A percentile compares a stretch with the other conserved stretches of the same genome.
phyloP scores from a whole-genome alignment of 371 early-diverging fungal species.

The Basidiobolus heterosporus region DNA sequence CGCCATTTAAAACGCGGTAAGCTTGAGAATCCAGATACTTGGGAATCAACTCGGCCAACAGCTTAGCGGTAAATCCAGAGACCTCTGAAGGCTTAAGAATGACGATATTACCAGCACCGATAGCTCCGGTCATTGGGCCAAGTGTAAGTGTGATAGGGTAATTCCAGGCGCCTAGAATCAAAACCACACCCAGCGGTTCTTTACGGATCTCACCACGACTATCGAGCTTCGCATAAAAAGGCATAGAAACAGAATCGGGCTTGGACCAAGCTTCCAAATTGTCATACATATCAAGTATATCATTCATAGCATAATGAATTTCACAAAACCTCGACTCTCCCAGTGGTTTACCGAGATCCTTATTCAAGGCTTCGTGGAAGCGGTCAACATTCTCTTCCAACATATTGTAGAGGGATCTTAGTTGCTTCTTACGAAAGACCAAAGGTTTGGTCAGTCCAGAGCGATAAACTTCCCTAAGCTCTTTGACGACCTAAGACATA shows the following conservation, averaged over 20 bases:
- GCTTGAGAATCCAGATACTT: constrained; percentile 54
- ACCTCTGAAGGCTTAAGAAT: constrained; percentile 85
- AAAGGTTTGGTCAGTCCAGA: constrained; percentile 37
- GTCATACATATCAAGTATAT: constrained; percentile 36
- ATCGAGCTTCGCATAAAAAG: neutral
- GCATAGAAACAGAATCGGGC: constrained; percentile 11
- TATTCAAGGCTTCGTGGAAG: constrained; percentile 40
- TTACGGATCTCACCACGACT: constrained; percentile 1
- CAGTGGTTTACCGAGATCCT: constrained; percentile 47
- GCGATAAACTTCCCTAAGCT: too few species aligned
- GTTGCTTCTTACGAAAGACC: constrained; percentile 54
- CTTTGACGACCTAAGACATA: too few species aligned
- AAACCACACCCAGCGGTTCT: constrained; percentile 58
- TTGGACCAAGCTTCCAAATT: constrained; percentile 35
- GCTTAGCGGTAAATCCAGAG: constrained; percentile 37
- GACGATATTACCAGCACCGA: constrained; percentile 83
- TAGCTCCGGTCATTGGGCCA: constrained; percentile 67
- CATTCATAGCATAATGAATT: constrained; percentile 38
- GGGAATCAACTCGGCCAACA: constrained; percentile 37
- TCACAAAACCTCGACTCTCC: constrained; percentile 36
- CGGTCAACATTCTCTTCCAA: constrained; percentile 43
- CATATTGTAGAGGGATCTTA: constrained; percentile 37
- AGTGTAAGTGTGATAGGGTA: constrained; percentile 59
- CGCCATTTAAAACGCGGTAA: constrained; percentile 60
- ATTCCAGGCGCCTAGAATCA: constrained; percentile 74